These are phyloP conservation scores for Coniochaeta ligniaria DNA, from an alignment of 2,329 filamentous ascomycete species.

Conservation along the genomic window DNA sequence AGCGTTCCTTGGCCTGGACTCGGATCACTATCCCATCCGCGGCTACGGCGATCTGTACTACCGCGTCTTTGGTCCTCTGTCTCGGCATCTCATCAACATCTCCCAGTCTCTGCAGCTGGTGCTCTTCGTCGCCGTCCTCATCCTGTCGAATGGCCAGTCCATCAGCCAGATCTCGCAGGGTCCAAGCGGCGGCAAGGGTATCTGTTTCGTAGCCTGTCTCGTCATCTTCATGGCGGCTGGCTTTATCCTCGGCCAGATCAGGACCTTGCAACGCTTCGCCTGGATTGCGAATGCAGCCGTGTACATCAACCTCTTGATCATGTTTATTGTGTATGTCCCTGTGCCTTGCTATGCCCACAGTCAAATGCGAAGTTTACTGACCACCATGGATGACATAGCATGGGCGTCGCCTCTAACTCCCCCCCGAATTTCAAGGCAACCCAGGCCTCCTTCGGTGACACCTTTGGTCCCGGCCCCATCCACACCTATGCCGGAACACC, in stretches of 20 bases:
- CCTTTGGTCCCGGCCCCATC: constrained; percentile 20
- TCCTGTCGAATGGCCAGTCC: constrained; percentile 45
- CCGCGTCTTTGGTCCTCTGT: constrained; percentile 34
- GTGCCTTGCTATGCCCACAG: neutral
- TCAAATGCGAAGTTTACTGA: neutral
- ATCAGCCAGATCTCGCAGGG: constrained; percentile 42
- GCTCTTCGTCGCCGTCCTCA: constrained; percentile 43
- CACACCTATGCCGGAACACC: constrained; percentile 21
- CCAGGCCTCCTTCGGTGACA: constrained; percentile 13
- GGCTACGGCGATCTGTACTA: constrained; percentile 42
- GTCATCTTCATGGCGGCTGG: constrained; percentile 42
- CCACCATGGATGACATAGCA: constrained; percentile 21
- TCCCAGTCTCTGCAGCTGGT: constrained; percentile 40
- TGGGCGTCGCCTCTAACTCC: constrained; percentile 42
- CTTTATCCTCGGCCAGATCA: constrained; percentile 46
- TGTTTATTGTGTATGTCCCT: constrained; percentile 31
- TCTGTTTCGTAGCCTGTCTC: constrained; percentile 47
- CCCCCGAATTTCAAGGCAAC: constrained; percentile 36
- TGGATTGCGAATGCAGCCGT: constrained; percentile 49
- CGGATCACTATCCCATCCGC: constrained; percentile 35
- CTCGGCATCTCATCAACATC: constrained; percentile 39
- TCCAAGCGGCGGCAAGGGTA: neutral
- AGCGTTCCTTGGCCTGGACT: constrained; percentile 36
- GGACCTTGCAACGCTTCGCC: constrained; percentile 45
- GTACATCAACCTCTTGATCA: constrained; percentile 47